Evolutionary conservation across 306 rosid genomes (phyloP), one percentile per base, ranked within the genome.

Genomic region (Trichosanthes cucumerina): DNA sequence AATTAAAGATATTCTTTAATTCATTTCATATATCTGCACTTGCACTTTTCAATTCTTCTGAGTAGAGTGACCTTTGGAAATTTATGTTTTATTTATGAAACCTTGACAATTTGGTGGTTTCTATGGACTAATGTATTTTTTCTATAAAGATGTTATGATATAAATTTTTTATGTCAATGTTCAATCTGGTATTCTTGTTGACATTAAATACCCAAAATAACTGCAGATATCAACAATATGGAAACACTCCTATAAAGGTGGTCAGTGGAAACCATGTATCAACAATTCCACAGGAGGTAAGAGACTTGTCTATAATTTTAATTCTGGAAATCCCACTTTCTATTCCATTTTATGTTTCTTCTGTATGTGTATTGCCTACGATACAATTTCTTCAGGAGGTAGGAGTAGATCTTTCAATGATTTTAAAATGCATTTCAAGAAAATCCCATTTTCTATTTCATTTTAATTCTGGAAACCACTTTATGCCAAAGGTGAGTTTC

Each of bases 221-320:
- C 78, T 82, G 84, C 87, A 95, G 98, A 89, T 95, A 80, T 88
- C 92, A 75, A 92, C 98, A 62, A 89, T 95, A 72, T 95, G 98
- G 98, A 92, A 83, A 89, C 85, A 33, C 81, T 89, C 90, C 64
- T 85, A 85, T 85, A 92, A 57, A 91, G 91, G 96, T 39, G 90
- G 85, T 13, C 89, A 87, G 63, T 92, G 97, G 97, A 92, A 85
- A 81, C 92, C 97, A 34, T 89, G 97, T 81, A 87, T 88, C 43
- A 83, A 80, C 84, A 86, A 52, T 68, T 89, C 96, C 57, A 86
- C 86, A 18, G 87, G 86, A 91, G 98, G 98, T 92, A 83, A 15
- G 71, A 14, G 79, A 79, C 58, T 14, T 21, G 31, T 46, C 54
- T 63, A n/a, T 76, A 31, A 19, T 79, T 33, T 74, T 79, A 13